A percentile compares a stretch with the other conserved stretches of the same genome.
phyloP scores from a whole-genome alignment of 305 asterid genomes.

The Fraxinus angustifolia region DNA sequence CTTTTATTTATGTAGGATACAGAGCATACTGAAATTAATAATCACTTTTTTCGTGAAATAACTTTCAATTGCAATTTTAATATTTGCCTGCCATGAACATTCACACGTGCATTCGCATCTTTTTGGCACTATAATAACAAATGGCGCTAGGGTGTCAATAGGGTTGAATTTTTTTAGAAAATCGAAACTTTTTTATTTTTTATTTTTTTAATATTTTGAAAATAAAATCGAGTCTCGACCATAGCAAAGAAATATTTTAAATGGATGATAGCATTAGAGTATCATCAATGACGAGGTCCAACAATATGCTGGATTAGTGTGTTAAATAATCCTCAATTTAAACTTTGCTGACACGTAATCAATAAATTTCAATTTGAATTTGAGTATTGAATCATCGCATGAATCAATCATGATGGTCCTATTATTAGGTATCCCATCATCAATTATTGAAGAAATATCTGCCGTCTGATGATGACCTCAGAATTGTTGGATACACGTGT shows the following conservation, averaged over 20 bases:
- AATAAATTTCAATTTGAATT: conserved; percentile 14
- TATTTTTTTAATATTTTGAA: background rate
- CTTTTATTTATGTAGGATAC: too few relatives aligned
- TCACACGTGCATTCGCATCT: background rate
- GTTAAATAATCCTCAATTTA: background rate
- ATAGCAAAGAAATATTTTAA: background rate
- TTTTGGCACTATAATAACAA: background rate
- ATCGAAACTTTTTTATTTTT: background rate
- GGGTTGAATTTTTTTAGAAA: background rate
- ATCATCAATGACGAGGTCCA: background rate
- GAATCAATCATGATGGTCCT: background rate
- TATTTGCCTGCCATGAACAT: background rate
- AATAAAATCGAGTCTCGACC: background rate
- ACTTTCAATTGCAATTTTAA: background rate
- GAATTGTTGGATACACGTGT: background rate
- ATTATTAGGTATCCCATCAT: background rate
- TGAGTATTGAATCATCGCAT: background rate
- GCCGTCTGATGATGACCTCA: conserved; percentile 4
- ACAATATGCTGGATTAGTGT: background rate
- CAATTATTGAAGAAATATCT: background rate
- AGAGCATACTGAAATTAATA: background rate
- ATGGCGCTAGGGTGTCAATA: background rate
- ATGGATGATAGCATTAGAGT: background rate
- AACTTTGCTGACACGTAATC: background rate
- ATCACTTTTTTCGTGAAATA: background rate